Percentiles rank a stretch among this genome's conserved stretches.
phyloP scores from a whole-genome alignment of 331 rosid species.

The Acacia pycnantha region DNA sequence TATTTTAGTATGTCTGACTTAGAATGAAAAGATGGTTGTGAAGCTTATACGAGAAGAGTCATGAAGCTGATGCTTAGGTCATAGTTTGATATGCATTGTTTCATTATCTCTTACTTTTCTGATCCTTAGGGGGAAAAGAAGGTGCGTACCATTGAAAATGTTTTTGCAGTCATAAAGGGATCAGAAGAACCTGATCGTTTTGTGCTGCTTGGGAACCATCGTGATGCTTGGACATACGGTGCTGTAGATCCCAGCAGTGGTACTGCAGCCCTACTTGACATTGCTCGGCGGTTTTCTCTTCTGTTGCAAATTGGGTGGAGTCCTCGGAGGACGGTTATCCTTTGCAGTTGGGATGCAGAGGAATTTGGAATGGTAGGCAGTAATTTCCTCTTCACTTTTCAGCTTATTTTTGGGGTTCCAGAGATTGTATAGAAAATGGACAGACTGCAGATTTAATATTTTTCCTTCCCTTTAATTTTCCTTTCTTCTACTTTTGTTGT shows the following conservation, averaged over 20 bases:
- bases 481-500: background rate
- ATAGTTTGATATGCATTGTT: conserved; percentile 17
- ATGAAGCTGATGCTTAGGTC: conserved; percentile 4
- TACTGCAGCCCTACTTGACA: conserved; percentile 86
- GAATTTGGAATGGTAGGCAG: conserved; percentile 93
- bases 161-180: conserved; percentile 80
- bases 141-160: conserved; percentile 65
- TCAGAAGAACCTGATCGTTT: conserved; percentile 81
- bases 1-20: background rate
- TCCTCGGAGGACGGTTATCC: conserved; percentile 80
- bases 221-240: conserved; percentile 98
- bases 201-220: conserved; percentile 94
- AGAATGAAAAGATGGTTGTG: background rate
- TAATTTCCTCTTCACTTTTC: conserved; percentile 13
- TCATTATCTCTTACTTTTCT: background rate
- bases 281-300: conserved; percentile 80
- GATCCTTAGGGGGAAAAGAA: conserved; percentile 78
- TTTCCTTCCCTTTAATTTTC: background rate
- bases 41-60: background rate
- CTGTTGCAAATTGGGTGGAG: conserved; percentile 63
- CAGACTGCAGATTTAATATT: background rate
- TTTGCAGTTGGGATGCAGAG: conserved; percentile 98
- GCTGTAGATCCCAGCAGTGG: conserved; percentile 99
- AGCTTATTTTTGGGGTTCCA: background rate
- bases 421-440: background rate